Percentiles rank a stretch among this genome's conserved stretches.
Conservation (phyloP, 176 grass and related monocot genomes). For the Poa annua region DNA sequence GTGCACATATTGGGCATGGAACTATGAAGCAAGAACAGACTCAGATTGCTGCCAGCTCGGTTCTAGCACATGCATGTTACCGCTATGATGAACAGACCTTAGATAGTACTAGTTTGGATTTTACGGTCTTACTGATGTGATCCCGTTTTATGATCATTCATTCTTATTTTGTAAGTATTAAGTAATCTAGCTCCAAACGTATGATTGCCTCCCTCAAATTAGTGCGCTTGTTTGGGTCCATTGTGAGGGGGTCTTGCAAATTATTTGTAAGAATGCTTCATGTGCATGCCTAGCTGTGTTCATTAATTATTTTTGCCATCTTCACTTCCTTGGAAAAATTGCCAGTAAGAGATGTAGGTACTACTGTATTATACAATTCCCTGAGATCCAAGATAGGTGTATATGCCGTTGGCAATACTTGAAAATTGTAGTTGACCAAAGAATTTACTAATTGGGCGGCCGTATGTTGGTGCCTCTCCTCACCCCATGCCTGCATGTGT, state of each 20-base stretch:
- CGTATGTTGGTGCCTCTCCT: not conserved
- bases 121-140: not conserved
- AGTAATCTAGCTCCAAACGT: not conserved
- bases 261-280: not conserved
- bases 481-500: constrained; percentile 37
- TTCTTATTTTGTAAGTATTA: not conserved
- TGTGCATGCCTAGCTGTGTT: constrained; percentile 5
- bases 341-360: constrained; percentile 5
- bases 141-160: not conserved
- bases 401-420: not conserved
- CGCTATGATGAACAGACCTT: not conserved
- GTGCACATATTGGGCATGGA: too few species aligned
- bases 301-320: constrained; percentile 26
- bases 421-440: constrained; percentile 15
- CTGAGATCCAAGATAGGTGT: constrained; percentile 28
- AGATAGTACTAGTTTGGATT: not conserved
- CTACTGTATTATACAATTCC: constrained; percentile 24
- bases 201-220: not conserved
- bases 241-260: not conserved
- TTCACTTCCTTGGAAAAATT: not conserved
- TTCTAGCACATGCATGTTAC: constrained; percentile 23
- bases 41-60: not conserved
- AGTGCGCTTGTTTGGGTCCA: not conserved
- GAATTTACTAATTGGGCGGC: constrained; percentile 17
- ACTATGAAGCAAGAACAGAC: too few species aligned